Conservation (phyloP, 805 yeast species). For the Metschnikowia amazonensis region DNA sequence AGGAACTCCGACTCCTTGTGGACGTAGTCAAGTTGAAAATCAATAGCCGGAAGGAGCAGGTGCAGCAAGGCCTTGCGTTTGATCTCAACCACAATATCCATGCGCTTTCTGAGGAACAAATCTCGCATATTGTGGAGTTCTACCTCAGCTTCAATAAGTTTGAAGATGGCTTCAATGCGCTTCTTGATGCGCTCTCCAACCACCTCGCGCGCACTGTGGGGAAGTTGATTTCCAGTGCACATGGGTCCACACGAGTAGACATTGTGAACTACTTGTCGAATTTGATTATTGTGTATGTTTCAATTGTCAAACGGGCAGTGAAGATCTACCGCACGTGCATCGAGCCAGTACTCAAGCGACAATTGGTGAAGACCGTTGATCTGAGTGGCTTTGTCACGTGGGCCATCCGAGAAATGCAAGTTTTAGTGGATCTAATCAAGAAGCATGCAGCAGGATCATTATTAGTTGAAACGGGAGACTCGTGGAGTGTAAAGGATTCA, state of each 20-base stretch:
- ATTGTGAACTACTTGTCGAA: conserved; percentile 39
- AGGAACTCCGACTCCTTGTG: conserved; percentile 29
- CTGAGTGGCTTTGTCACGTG: conserved; percentile 64
- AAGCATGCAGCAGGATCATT: conserved; percentile 66
- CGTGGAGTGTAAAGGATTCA: conserved; percentile 37
- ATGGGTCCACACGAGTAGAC: conserved; percentile 42
- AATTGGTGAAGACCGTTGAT: conserved; percentile 24
- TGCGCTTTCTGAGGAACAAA: conserved; percentile 27
- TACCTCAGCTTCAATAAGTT: conserved; percentile 35
- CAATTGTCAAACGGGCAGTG: conserved; percentile 46
- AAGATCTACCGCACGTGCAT: conserved; percentile 51
- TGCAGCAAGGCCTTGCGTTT: conserved; percentile 36
- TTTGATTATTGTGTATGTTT: conserved; percentile 36
- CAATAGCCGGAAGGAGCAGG: conserved; percentile 32
- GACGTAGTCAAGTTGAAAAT: conserved; percentile 43
- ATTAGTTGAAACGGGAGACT: conserved; percentile 11
- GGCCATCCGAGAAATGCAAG: conserved; percentile 62
- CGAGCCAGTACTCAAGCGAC: conserved; percentile 30
- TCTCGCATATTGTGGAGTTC: conserved; percentile 32
- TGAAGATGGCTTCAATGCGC: conserved; percentile 34
- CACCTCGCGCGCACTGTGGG: conserved; percentile 32
- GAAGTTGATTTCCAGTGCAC: conserved; percentile 34
- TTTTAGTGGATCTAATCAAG: conserved; percentile 55
- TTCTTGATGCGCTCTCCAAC: conserved; percentile 32
- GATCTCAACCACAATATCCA: conserved; percentile 36